phyloP scores from a whole-genome alignment of 2,329 filamentous ascomycete species.

The Colletotrichum theobromicola region DNA sequence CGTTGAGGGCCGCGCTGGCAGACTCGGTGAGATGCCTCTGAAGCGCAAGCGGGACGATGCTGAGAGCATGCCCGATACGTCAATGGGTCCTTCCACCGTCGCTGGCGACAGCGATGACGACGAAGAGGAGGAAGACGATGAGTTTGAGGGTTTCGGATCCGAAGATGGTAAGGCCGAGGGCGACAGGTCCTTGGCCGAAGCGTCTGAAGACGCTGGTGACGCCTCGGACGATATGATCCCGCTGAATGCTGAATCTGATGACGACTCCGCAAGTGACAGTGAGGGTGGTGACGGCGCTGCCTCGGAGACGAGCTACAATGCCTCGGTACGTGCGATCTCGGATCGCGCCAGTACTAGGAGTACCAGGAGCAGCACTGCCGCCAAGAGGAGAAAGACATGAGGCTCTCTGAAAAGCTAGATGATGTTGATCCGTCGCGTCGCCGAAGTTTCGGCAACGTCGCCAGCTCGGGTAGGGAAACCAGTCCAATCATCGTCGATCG shows the following conservation, averaged over 20 bases:
- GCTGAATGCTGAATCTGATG: conserved; percentile 7
- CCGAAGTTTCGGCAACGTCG: conserved; percentile 16
- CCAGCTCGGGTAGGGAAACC: background rate
- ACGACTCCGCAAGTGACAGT: conserved; percentile 22
- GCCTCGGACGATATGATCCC: conserved; percentile 21
- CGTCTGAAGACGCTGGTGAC: conserved; percentile 5
- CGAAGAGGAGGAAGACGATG: conserved; percentile 39
- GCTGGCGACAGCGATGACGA: conserved; percentile 26
- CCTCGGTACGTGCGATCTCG: conserved; percentile 18
- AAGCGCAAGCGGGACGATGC: conserved; percentile 72
- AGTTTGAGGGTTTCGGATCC: conserved; percentile 55
- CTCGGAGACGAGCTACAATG: conserved; percentile 21
- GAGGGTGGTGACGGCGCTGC: conserved; percentile 7
- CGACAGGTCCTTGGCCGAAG: conserved; percentile 11
- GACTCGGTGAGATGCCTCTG: conserved; percentile 84
- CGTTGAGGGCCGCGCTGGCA: conserved; percentile 76
- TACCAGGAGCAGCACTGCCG: background rate
- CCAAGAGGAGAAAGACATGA: conserved; percentile 22
- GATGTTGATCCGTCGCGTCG: background rate
- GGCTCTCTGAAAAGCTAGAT: background rate
- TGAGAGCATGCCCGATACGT: conserved; percentile 45
- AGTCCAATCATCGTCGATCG: background rate
- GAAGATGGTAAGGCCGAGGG: conserved; percentile 43
- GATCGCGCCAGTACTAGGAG: conserved; percentile 6
- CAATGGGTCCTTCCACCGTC: conserved; percentile 31